Evolutionary conservation across 2,329 filamentous ascomycete genomes (phyloP).

Genomic region (Hymenoscyphus infarciens): DNA sequence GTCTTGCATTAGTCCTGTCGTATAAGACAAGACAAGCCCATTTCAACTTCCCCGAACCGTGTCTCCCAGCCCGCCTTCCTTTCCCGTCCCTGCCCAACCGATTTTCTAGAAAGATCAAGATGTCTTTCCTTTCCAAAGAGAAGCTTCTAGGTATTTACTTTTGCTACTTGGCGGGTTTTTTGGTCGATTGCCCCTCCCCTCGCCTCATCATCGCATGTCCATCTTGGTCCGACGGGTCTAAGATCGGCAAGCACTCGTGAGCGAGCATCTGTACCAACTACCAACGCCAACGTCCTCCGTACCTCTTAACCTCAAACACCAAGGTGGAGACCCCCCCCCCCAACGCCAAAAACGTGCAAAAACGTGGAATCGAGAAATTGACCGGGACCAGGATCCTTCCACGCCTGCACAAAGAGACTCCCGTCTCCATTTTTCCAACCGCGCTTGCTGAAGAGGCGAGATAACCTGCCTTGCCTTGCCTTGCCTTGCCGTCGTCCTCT

Average conservation of each 20-base stretch:
- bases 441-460: background rate
- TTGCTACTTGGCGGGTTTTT: background rate
- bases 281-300: too few species aligned
- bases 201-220: background rate
- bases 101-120: background rate
- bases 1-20: too few species aligned
- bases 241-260: background rate
- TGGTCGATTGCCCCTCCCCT: background rate
- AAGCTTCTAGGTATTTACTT: background rate
- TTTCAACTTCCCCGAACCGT: too few species aligned
- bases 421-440: background rate
- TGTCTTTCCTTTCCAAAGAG: background rate
- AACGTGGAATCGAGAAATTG: slow-evolving; percentile 1
- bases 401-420: background rate
- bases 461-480: background rate
- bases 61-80: background rate
- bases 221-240: background rate
- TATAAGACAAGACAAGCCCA: too few species aligned
- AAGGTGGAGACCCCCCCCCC: background rate
- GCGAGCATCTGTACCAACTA: background rate
- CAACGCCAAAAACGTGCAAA: slow-evolving; percentile 3
- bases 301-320: background rate
- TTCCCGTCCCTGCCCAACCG: background rate
- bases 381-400: slow-evolving; percentile 4
- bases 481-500: background rate